A percentile compares a stretch with the other conserved stretches of the same genome.
Conservation (phyloP, 179 eudicot species). For the Spergularia azorica region DNA sequence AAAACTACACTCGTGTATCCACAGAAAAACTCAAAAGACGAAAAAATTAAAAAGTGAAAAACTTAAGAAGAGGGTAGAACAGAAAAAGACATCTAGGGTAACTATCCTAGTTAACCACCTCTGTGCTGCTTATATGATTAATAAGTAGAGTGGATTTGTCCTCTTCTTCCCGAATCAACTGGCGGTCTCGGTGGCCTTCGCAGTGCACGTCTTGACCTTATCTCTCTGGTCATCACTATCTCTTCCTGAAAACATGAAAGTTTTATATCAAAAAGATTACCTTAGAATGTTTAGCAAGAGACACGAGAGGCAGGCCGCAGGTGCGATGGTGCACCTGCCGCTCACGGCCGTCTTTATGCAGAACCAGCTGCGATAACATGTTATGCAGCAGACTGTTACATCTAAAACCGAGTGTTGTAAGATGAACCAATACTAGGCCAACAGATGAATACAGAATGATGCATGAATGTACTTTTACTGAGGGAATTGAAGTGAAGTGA, state of each 20-base stretch:
- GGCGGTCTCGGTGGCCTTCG: conserved; percentile 23
- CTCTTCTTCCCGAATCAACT: conserved; percentile 20
- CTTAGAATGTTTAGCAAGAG: too few species aligned
- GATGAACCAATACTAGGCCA: not conserved
- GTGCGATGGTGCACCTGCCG: too few species aligned
- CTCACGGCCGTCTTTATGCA: too few species aligned
- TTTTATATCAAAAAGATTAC: not conserved
- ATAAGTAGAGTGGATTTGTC: conserved; percentile 20
- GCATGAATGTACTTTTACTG: not conserved
- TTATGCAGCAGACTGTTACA: too few species aligned
- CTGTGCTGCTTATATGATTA: not conserved
- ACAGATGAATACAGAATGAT: not conserved
- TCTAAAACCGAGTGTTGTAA: too few species aligned
- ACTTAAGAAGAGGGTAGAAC: not conserved
- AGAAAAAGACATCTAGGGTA: not conserved
- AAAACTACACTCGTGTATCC: too few species aligned
- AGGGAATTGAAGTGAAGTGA: too few species aligned
- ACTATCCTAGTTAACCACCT: not conserved
- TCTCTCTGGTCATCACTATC: not conserved
- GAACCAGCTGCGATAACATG: too few species aligned
- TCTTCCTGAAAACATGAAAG: conserved; percentile 14
- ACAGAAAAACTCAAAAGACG: too few species aligned
- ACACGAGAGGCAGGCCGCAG: too few species aligned
- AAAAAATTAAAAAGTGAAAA: not conserved
- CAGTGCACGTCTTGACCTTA: not conserved